phyloP scores from a whole-genome alignment of 805 yeast genomes.

The Pichia nanzhaoensis region DNA sequence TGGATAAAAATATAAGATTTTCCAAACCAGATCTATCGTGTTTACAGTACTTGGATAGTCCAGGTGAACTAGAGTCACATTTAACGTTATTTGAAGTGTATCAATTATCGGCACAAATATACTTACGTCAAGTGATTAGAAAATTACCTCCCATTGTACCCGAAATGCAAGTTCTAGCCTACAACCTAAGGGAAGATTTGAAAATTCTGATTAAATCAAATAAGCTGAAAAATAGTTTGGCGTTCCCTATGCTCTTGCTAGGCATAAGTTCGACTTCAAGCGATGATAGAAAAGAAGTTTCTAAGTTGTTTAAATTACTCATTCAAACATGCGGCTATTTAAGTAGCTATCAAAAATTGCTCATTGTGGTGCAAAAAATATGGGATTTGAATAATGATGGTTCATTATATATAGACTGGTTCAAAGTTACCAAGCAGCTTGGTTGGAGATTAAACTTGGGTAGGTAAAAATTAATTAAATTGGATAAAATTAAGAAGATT shows the following conservation, averaged over 20 bases:
- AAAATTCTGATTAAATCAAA: constrained; percentile 12
- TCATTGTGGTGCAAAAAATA: constrained; percentile 26
- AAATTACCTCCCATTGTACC: constrained; percentile 25
- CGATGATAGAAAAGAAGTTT: constrained; percentile 23
- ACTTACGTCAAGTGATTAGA: constrained; percentile 22
- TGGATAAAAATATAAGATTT: constrained; percentile 16
- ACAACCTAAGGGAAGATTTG: constrained; percentile 16
- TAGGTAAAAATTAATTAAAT: constrained; percentile 10
- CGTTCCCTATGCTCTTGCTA: constrained; percentile 34
- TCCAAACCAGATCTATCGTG: constrained; percentile 19
- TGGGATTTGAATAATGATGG: constrained; percentile 35
- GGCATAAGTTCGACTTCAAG: constrained; percentile 29
- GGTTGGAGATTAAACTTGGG: constrained; percentile 33
- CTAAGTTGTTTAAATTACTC: constrained; percentile 21
- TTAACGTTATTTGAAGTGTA: constrained; percentile 32
- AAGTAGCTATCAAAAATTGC: constrained; percentile 26
- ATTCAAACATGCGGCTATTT: constrained; percentile 30
- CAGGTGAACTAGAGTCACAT: constrained; percentile 26
- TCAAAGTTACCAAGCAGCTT: constrained; percentile 29
- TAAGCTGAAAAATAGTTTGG: constrained; percentile 24
- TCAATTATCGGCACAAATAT: constrained; percentile 24
- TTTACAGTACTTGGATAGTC: constrained; percentile 15
- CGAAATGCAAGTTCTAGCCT: constrained; percentile 19
- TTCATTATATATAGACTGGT: constrained; percentile 34
- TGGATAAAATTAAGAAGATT: no score